phyloP scores from a whole-genome alignment of 306 rosid genomes.

The Glycine soja region DNA sequence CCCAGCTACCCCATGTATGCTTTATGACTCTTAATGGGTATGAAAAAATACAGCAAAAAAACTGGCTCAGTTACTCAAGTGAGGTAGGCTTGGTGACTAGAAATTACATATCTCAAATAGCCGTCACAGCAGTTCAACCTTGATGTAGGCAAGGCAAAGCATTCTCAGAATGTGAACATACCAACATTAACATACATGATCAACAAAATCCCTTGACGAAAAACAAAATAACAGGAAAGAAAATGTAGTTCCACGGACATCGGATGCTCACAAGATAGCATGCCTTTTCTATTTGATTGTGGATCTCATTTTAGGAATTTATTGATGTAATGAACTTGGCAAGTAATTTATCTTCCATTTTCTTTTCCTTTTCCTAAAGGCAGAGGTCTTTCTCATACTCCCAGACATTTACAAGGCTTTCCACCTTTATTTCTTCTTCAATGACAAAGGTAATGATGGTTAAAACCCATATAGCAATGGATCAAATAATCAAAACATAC shows the following conservation, averaged over 20 bases:
- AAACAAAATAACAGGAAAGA: not conserved
- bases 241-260: not conserved
- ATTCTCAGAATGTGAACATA: not conserved
- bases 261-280: not conserved
- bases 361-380: not conserved
- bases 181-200: not conserved
- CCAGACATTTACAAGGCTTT: slow-evolving; percentile 10
- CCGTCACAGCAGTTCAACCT: not conserved
- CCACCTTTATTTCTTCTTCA: not conserved
- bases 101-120: slow-evolving; percentile 14
- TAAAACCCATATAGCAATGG: too few species aligned
- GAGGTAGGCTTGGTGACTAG: not conserved
- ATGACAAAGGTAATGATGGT: not conserved
- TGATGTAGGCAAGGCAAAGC: not conserved
- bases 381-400: slow-evolving; percentile 1
- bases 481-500: too few species aligned
- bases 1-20: not conserved
- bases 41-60: not conserved
- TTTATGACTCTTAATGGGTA: slow-evolving; percentile 28
- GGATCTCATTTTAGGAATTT: not conserved
- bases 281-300: too few species aligned
- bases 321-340: slow-evolving; percentile 15
- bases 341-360: not conserved
- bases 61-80: not conserved
- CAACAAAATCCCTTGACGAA: not conserved